Evolutionary conservation across 1,139 yeast species (phyloP).

Genomic region (Saccharomyces hybrid): DNA sequence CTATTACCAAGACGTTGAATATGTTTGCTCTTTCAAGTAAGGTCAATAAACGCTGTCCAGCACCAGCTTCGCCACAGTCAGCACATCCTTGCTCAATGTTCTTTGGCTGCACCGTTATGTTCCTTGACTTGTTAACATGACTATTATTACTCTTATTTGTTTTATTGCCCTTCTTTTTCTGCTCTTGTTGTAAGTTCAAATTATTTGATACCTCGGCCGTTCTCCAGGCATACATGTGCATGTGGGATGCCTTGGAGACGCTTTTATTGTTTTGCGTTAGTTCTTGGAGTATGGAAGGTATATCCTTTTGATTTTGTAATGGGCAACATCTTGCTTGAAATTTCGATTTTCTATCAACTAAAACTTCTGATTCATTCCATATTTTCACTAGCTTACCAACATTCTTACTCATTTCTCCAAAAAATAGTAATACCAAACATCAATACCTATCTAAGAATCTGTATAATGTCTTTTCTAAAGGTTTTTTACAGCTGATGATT

Average conservation of each 20-base stretch:
- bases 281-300: conserved; percentile 35
- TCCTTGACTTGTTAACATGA: background rate
- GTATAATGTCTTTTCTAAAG: background rate
- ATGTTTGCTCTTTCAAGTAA: conserved; percentile 41
- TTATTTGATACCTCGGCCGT: conserved; percentile 31
- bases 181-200: conserved; percentile 6
- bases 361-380: conserved; percentile 35
- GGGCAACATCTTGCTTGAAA: conserved; percentile 53
- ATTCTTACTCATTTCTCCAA: background rate
- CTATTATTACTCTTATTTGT: background rate
- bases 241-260: conserved; percentile 51
- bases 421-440: background rate
- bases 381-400: background rate
- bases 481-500: background rate
- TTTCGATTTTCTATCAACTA: conserved; percentile 46
- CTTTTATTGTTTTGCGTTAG: conserved; percentile 40
- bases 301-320: conserved; percentile 35
- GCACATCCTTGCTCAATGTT: conserved; percentile 46
- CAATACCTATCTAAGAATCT: background rate
- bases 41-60: conserved; percentile 49
- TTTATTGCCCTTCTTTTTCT: conserved; percentile 8
- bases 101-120: conserved; percentile 1
- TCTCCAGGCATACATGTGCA: conserved; percentile 64
- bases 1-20: conserved; percentile 52
- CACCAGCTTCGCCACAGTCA: conserved; percentile 63